Percentiles rank a stretch among this genome's conserved stretches.
phyloP scores from a whole-genome alignment of 2,329 filamentous ascomycete genomes.

The Penicillium sp. region DNA sequence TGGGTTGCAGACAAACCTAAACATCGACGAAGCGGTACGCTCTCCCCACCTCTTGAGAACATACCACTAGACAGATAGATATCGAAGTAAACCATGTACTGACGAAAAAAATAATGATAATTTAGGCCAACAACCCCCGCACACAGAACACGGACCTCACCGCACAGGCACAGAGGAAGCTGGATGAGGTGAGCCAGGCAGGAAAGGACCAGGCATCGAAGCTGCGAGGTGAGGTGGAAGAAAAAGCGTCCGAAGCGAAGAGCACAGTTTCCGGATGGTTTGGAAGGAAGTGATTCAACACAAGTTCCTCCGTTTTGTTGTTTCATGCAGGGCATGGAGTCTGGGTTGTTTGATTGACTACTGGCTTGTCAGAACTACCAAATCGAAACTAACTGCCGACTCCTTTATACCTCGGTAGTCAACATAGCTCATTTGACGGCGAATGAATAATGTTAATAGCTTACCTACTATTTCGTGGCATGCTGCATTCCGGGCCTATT shows the following conservation, averaged over 20 bases:
- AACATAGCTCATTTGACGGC: background rate
- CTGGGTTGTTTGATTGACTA: background rate
- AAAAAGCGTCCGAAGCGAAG: constrained; percentile 75
- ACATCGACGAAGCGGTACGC: constrained; percentile 70
- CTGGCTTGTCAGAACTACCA: background rate
- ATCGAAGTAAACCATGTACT: background rate
- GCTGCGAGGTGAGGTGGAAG: constrained; percentile 61
- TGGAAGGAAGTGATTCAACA: constrained; percentile 47
- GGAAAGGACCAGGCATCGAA: constrained; percentile 65
- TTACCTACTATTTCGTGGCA: background rate
- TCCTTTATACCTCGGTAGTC: background rate
- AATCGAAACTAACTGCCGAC: background rate
- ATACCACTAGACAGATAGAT: background rate
- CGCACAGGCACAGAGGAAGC: constrained; percentile 58
- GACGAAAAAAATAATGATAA: background rate
- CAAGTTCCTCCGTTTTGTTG: background rate
- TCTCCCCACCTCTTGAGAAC: background rate
- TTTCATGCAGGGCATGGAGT: background rate
- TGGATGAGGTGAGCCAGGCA: constrained; percentile 58
- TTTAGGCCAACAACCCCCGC: constrained; percentile 66
- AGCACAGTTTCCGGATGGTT: constrained; percentile 85
- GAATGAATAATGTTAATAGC: background rate
- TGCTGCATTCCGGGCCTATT: constrained; percentile 9
- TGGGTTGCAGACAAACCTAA: constrained; percentile 65
- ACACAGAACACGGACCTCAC: constrained; percentile 43